These are phyloP conservation scores for Trichophaea hybrida DNA, from an alignment of 2,329 filamentous ascomycete genomes.

Conservation along the genomic window DNA sequence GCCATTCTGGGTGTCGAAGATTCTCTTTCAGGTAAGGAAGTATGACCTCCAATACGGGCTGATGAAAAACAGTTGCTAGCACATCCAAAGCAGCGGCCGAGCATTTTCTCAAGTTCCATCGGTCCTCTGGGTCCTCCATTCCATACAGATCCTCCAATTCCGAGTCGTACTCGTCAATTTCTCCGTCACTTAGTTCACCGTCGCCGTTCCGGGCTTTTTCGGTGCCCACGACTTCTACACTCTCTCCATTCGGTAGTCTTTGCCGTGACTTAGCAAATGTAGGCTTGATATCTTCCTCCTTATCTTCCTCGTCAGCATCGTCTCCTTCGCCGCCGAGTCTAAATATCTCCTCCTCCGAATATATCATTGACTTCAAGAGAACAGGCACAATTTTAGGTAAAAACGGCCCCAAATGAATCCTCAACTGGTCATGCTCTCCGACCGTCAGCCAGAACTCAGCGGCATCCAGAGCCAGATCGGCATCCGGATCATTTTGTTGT, in stretches of 20 bases:
- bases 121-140: constrained; percentile 65
- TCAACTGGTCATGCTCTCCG: constrained; percentile 71
- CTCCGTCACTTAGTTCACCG: constrained; percentile 73
- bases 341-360: constrained; percentile 83
- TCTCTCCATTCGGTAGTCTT: constrained; percentile 44
- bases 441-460: constrained; percentile 96
- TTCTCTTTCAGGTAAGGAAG: constrained; percentile 86
- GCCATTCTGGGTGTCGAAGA: constrained; percentile 78
- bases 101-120: constrained; percentile 93
- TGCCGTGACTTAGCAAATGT: constrained; percentile 60
- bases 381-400: constrained; percentile 78
- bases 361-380: constrained; percentile 87
- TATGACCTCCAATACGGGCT: constrained; percentile 77
- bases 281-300: constrained; percentile 79
- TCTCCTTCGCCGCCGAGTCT: constrained; percentile 70
- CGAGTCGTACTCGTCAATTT: constrained; percentile 60
- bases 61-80: constrained; percentile 78
- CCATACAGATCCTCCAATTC: constrained; percentile 51
- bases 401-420: constrained; percentile 60
- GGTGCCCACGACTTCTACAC: constrained; percentile 32
- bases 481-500: constrained; percentile 71
- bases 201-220: constrained; percentile 30
- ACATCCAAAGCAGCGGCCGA: constrained; percentile 91
- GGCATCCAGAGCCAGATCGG: constrained; percentile 82
- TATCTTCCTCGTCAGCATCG: constrained; percentile 84